These are phyloP conservation scores for Penicillium tannophilum DNA, from an alignment of 495 filamentous ascomycete genomes.

Conservation along the genomic window DNA sequence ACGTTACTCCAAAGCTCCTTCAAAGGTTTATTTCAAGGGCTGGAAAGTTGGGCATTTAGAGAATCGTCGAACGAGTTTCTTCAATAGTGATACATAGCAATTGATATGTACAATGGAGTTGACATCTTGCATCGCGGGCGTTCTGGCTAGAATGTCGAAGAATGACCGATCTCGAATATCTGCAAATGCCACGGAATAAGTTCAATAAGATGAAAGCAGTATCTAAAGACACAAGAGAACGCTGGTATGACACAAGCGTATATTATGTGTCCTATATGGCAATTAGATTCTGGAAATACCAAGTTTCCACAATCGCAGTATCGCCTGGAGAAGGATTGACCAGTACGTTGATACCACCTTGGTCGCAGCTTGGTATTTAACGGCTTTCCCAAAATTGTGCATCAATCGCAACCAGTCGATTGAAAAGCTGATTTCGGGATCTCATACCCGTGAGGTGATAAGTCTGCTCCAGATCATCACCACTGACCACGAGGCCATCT, in stretches of 20 bases:
- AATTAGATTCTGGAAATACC: neutral
- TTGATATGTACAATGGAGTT: neutral
- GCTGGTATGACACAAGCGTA: neutral
- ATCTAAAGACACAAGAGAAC: neutral
- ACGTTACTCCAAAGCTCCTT: too few species aligned
- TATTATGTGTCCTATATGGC: neutral
- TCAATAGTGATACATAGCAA: neutral
- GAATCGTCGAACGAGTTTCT: neutral
- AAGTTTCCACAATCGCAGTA: neutral
- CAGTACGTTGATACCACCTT: neutral
- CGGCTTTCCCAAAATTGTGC: conserved; percentile 87
- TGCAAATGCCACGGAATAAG: neutral
- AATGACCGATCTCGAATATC: neutral
- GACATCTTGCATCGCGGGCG: neutral
- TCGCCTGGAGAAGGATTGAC: neutral
- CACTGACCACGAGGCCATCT: conserved; percentile 74
- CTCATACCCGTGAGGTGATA: conserved; percentile 71
- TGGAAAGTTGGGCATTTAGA: too few species aligned
- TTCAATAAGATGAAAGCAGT: neutral
- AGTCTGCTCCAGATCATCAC: conserved; percentile 48
- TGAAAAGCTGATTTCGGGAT: conserved; percentile 80
- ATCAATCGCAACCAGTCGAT: conserved; percentile 78
- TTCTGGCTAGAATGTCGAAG: too few species aligned
- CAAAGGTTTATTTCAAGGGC: too few species aligned
- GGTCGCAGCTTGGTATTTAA: conserved; percentile 38